Evolutionary conservation across 495 filamentous ascomycete species (phyloP), one percentile per base, ranked within the genome.

Genomic region (Cercophora sp.): DNA sequence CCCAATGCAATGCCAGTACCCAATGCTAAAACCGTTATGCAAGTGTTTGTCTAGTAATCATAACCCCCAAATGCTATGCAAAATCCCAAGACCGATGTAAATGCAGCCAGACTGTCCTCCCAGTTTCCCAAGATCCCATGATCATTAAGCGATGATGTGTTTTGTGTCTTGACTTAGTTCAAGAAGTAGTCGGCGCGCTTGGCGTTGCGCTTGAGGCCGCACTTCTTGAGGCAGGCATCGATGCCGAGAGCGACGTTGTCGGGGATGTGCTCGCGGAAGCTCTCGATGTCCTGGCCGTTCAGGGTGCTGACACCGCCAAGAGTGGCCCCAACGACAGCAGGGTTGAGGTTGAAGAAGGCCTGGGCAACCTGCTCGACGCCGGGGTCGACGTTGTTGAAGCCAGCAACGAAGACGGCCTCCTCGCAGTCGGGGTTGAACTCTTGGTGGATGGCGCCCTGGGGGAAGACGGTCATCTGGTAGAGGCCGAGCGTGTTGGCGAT

Each of bases 401-500:
- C 55, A 6, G 66, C 64, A 20, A 70, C 60, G 35, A 58, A 61
- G 41, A 62, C 66, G 24, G 45, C 42, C 1, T 61, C 61, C 22
- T 59, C 19, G 49, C 48, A 83, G 22, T 63, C 68, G 0, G 70
- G 68, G 66, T 83, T 83, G 58, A 71, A 73, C 62, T 83, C 71
- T 32, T 69, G 71, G 62, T 83, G 79, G 36, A 83, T 65, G 11
- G 61, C 57, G 19, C 78, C 79, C 60, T 65, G 59, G 43, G 70
- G 76, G 61, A 80, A 80, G 5, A 75, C 65, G 9, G 77, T 76
- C 57, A 60, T 55, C 40, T 43, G 26, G 41, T 43, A 54, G 24
- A 65, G 69, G 46, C 75, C 66, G 55, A 72, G 69, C 44, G 65
- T 63, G 11, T 59, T 70, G 53, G 64, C 66, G 39, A 58, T 65